Base-by-base conservation (phyloP, 2,329 filamentous ascomycete species). In the Trichoderma simmonsii region DNA sequence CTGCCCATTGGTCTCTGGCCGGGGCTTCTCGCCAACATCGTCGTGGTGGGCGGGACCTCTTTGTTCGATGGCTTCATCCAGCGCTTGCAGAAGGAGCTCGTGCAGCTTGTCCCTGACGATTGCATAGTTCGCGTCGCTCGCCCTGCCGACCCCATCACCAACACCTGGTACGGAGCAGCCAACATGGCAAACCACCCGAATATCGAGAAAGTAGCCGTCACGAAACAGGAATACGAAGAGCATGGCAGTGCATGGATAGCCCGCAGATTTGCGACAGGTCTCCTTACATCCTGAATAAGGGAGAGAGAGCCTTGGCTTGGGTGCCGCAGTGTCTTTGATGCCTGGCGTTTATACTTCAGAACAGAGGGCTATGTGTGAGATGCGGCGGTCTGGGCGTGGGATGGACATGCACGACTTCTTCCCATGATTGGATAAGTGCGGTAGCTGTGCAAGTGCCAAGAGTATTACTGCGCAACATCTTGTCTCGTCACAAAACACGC, bases 221-320 rank as follows among this genome's bases (percentile, higher is more conserved):
- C 93, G 0, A 93, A 93, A 79, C 88, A 92, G 73, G 94, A 99
- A 79, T 99, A 99, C 80, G 90, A 96, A 66, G 96, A 99, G 81
- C 83, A 94, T 78, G 96, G 96, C 9, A 89, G 88, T 70, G 85
- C 83, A 1, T 95, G 93, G 93, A 86, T 93, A 28, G 89, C 89
- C 32, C 90, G 89, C 77, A 93, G 89, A 78, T 96, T 97, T 79
- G 84, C 84, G 36, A 71, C 61, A 8, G 71, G 71, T 1, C 64
- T 72, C 26, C 39, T 71, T 54, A 70, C 71, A 34, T 51, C 56
- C 51, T 69, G 64, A 66, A 69, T 3, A 26, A 71, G 39, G 56
- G 56, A 18, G 57, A 26, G 43, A 34, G 2, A 24, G 12, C 4
- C 57, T 62, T n/a, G 39, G 15, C 36, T 39, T 54, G 67, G 36